These are phyloP conservation scores for Rhynchosporium agropyri DNA, from an alignment of 2,329 filamentous ascomycete species.

Conservation along the genomic window DNA sequence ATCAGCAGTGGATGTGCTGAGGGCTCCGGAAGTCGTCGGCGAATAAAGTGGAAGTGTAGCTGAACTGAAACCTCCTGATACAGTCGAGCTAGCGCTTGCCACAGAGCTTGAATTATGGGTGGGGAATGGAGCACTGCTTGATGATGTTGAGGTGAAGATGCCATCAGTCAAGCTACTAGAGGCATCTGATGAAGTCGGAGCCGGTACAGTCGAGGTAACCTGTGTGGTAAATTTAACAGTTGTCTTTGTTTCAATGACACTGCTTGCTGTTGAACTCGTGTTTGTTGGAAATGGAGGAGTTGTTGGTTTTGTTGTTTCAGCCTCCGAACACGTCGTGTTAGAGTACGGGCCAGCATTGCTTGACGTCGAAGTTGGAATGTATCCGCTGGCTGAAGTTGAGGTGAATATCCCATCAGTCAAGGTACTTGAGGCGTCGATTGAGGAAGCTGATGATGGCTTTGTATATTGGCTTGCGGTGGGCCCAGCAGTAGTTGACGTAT, in stretches of 20 bases:
- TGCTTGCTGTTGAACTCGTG: slow-evolving; percentile 10
- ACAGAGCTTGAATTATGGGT: slow-evolving; percentile 8
- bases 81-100: slow-evolving; percentile 1
- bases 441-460: not conserved
- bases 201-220: slow-evolving; percentile 10
- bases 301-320: not conserved
- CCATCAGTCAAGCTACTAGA: not conserved
- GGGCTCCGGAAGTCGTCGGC: slow-evolving; percentile 13
- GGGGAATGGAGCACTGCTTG: slow-evolving; percentile 6
- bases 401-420: slow-evolving; percentile 5
- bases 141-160: slow-evolving; percentile 7
- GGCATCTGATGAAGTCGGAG: too few species aligned
- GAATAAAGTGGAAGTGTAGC: not conserved
- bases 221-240: slow-evolving; percentile 4
- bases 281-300: slow-evolving; percentile 13
- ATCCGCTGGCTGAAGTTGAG: slow-evolving; percentile 5
- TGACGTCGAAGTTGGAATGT: slow-evolving; percentile 7
- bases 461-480: not conserved
- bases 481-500: slow-evolving; percentile 11
- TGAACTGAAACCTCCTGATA: not conserved
- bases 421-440: not conserved
- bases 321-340: slow-evolving; percentile 9
- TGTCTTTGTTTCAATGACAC: slow-evolving; percentile 8
- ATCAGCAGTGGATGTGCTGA: slow-evolving; percentile 7
- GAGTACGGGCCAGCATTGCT: slow-evolving; percentile 18